These are phyloP conservation scores for Syzygium syzygioides DNA, from an alignment of 441 rosid genomes.

Conservation along the genomic window DNA sequence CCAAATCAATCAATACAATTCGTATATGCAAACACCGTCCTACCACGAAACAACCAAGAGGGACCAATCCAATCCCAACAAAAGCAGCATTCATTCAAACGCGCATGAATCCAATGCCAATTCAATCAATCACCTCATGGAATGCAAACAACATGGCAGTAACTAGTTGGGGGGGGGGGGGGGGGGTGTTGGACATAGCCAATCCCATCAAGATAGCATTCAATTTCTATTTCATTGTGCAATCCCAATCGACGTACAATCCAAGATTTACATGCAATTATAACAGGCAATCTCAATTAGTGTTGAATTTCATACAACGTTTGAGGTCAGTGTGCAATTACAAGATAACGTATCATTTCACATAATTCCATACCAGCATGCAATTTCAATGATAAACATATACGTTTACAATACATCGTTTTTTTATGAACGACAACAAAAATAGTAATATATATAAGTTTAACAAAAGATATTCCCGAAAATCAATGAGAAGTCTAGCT, in stretches of 20 bases:
- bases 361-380: no score
- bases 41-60: not conserved
- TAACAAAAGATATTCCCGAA: no score
- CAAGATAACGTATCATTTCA: no score
- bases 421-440: no score
- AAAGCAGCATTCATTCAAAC: not conserved
- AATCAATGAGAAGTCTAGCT: not conserved
- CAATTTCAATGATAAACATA: no score
- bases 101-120: not conserved
- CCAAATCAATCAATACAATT: not conserved
- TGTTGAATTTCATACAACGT: not conserved
- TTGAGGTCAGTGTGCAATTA: no score
- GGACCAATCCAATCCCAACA: not conserved
- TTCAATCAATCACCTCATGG: no score
- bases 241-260: not conserved
- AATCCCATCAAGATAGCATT: not conserved
- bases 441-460: no score
- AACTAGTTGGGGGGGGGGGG: no score
- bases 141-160: no score
- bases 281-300: not conserved
- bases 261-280: not conserved
- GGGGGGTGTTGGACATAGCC: no score
- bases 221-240: not conserved
- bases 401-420: no score
- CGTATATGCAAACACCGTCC: not conserved